Evolutionary conservation across 495 filamentous ascomycete genomes (phyloP), one percentile per base, ranked within the genome.

Genomic region (Cercophora newfieldiana): DNA sequence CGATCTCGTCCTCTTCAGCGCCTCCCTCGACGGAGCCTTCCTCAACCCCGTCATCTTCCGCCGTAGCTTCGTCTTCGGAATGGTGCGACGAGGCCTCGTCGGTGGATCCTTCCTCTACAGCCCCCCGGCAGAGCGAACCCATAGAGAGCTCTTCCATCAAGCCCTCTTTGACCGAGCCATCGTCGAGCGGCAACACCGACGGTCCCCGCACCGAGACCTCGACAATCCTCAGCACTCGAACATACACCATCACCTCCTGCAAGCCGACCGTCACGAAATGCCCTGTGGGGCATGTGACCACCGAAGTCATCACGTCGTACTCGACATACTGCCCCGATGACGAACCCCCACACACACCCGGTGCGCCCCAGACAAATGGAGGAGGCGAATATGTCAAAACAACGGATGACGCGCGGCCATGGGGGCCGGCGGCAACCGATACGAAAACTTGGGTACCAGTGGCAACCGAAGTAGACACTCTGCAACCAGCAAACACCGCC

Each of bases 211-310:
- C 22, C 7, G 24, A 18, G 7, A 63, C 61, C 49, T 33, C 31
- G 16, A 63, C 61, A 10, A 19, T 33, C 37, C 12, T 16, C 67
- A 72, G 69, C 24, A 83, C 82, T 19, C 79, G 73, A 51, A 70
- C 74, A 63, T 69, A 78, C 59, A 87, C 86, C 3, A 77, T 87
- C 72, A 85, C 81, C 2, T 80, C 81, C 62, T 88, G 85, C 66
- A 75, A 80, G 18, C 66, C 85, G 1, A 83, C 78, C 3, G 84
- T 88, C 12, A 86, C 80, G 28, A 78, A 86, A 70, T 89, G 86
- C 74, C 86, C 86, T 7, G 80, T 82, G 16, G 75, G 77, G 50
- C 53, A 68, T 14, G 71, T 78, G 2, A 77, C 73, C 5, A 76
- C 75, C 54, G 69, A 75, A 21, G 61, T 60, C 25, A 14, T 68